phyloP scores from a whole-genome alignment of 2,329 filamentous ascomycete genomes.

The Fusarium pseudoanthophilum region DNA sequence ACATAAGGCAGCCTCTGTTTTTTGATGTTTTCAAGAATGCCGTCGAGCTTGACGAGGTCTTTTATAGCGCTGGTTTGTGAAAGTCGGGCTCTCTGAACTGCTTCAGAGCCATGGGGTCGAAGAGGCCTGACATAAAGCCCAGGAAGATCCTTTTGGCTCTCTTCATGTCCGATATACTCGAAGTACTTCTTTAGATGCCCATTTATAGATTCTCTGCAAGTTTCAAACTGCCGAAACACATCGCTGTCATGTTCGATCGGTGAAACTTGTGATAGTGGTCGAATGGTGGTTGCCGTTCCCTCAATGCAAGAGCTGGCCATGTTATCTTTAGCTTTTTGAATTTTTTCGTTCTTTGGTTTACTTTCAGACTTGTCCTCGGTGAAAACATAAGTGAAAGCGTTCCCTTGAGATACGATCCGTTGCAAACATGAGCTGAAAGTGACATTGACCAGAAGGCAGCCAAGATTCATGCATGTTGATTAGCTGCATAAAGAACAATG shows the following conservation, averaged over 20 bases:
- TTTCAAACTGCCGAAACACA: background rate
- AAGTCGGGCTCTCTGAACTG: accelerated
- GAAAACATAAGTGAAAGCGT: background rate
- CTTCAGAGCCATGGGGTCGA: accelerated
- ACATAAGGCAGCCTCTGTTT: background rate
- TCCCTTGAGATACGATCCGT: no score
- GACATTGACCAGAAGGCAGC: background rate
- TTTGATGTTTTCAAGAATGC: background rate
- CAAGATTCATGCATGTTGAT: background rate
- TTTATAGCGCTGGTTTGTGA: accelerated
- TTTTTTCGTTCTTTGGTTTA: accelerated
- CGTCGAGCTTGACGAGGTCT: background rate
- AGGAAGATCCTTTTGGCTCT: accelerated
- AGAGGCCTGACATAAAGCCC: background rate
- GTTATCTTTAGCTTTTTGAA: accelerated
- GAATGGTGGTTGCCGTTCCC: accelerated
- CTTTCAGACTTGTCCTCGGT: accelerated
- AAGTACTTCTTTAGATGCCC: background rate
- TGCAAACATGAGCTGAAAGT: no score
- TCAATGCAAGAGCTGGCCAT: accelerated
- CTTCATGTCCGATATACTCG: accelerated
- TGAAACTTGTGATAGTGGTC: no score
- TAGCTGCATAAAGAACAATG: background rate
- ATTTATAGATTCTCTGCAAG: background rate
- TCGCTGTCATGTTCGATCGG: accelerated